A percentile compares a stretch with the other conserved stretches of the same genome.
These are phyloP conservation scores for Cokeromyces recurvatus DNA, from an alignment of 371 early-diverging fungal species.

Conservation along the genomic window DNA sequence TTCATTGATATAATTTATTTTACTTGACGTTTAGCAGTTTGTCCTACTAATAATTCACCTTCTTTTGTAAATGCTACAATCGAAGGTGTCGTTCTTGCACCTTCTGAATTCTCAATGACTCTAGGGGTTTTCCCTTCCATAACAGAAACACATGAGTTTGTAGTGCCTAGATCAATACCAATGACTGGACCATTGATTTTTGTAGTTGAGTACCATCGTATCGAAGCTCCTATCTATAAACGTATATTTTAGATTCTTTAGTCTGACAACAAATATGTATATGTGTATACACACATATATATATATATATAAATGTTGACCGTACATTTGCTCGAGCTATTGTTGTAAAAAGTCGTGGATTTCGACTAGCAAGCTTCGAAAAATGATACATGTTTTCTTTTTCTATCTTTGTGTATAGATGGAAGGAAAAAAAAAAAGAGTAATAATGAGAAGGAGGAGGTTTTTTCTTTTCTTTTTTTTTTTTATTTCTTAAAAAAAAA, in stretches of 20 bases:
- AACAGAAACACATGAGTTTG: conserved; percentile 97
- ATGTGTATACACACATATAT: too few relatives aligned
- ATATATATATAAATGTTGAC: too few relatives aligned
- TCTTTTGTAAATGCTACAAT: conserved; percentile 88
- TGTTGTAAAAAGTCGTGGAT: conserved; percentile 27
- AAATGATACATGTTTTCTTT: conserved; percentile 47
- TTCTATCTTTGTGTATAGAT: too few relatives aligned
- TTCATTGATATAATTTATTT: too few relatives aligned
- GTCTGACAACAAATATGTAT: too few relatives aligned
- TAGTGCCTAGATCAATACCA: conserved; percentile 98
- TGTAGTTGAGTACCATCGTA: too few relatives aligned
- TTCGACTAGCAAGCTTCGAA: conserved; percentile 32
- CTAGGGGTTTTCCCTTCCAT: conserved; percentile 92
- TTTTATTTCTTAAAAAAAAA: too few relatives aligned
- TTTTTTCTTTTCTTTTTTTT: too few relatives aligned
- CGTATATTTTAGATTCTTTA: too few relatives aligned
- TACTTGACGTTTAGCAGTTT: conserved; percentile 83
- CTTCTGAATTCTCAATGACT: conserved; percentile 93
- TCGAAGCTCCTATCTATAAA: conserved; percentile 65
- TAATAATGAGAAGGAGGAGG: too few relatives aligned
- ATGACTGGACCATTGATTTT: conserved; percentile 88
- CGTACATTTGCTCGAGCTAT: conserved; percentile 10
- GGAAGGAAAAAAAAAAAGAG: too few relatives aligned
- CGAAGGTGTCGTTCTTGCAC: conserved; percentile 95
- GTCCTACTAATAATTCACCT: conserved; percentile 87